A percentile compares a stretch with the other conserved stretches of the same genome.
Conservation (phyloP, 2,329 filamentous ascomycete genomes). For the Trichoderma simmonsii region DNA sequence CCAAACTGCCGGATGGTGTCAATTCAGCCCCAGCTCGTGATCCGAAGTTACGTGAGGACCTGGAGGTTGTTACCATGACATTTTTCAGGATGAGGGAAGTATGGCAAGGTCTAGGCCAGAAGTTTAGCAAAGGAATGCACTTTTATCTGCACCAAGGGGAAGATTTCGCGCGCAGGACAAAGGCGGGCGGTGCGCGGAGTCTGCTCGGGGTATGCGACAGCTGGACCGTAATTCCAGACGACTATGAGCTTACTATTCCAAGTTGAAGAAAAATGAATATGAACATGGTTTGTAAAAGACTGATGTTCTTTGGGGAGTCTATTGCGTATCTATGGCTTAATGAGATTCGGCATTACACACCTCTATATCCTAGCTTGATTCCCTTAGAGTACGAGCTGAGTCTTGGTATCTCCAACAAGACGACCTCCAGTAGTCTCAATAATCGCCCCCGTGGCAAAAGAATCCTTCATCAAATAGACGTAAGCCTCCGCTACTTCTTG, state of each 20-base stretch:
- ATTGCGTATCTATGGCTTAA: background rate
- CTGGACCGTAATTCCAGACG: constrained; percentile 20
- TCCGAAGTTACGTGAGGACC: constrained; percentile 22
- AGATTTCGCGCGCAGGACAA: constrained; percentile 15
- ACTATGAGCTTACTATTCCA: constrained; percentile 5
- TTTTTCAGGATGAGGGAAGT: constrained; percentile 22
- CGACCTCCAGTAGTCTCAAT: constrained; percentile 28
- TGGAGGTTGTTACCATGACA: constrained; percentile 22
- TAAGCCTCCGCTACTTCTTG: constrained; percentile 44
- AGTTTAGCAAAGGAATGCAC: constrained; percentile 24
- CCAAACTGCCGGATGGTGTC: background rate
- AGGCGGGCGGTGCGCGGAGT: constrained; percentile 20
- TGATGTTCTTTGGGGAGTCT: background rate
- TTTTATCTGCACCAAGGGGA: constrained; percentile 23
- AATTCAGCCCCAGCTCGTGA: constrained; percentile 2
- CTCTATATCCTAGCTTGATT: background rate
- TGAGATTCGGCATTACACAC: background rate
- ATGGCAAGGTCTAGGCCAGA: constrained; percentile 21
- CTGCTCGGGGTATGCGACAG: constrained; percentile 23
- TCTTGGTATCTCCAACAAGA: constrained; percentile 24
- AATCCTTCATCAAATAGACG: constrained; percentile 43
- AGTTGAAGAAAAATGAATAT: background rate
- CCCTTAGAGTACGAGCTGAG: background rate
- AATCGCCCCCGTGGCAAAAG: constrained; percentile 35
- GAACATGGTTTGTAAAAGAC: background rate